Percentiles rank a stretch among this genome's conserved stretches.
Conservation (phyloP, 148 eudicot genomes). For the Cornus kousa region DNA sequence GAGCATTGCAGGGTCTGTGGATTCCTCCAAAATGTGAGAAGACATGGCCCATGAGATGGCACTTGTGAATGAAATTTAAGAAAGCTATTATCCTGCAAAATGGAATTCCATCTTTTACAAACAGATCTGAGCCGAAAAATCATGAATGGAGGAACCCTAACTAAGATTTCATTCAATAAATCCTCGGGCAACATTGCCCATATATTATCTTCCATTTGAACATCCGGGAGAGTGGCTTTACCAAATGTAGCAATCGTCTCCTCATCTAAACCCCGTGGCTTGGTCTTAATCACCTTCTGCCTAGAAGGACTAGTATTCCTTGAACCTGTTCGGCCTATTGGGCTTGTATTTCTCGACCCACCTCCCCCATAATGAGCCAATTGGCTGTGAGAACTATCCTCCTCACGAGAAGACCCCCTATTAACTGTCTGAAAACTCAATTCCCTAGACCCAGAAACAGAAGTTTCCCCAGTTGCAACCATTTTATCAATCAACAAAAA, state of each 20-base stretch:
- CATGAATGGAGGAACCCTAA: constrained; percentile 95
- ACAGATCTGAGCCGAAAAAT: constrained; percentile 88
- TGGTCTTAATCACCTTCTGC: constrained; percentile 80
- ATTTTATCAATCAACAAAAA: constrained; percentile 38
- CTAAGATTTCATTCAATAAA: constrained; percentile 84
- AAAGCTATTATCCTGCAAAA: constrained; percentile 78
- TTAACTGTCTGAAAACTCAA: constrained; percentile 27
- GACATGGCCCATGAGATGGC: constrained; percentile 96
- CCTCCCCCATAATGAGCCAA: constrained; percentile 42
- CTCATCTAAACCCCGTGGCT: constrained; percentile 91
- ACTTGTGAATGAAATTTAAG: constrained; percentile 93
- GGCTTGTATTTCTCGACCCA: constrained; percentile 75
- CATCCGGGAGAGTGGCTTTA: constrained; percentile 60
- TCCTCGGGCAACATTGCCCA: constrained; percentile 99
- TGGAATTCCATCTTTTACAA: constrained; percentile 94
- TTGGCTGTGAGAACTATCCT: constrained; percentile 38
- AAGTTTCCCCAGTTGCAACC: constrained; percentile 22
- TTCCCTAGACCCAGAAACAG: constrained; percentile 17
- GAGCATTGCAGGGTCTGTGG: constrained; percentile 86
- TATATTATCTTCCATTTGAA: constrained; percentile 94
- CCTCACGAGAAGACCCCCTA: constrained; percentile 27
- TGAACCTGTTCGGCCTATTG: constrained; percentile 54
- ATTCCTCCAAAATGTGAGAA: constrained; percentile 89
- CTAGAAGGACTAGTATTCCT: constrained; percentile 85
- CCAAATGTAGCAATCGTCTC: constrained; percentile 61